Evolutionary conservation across 2,329 filamentous ascomycete genomes (phyloP), one percentile per base, ranked within the genome.

Genomic region (Phialemoniopsis sp.): DNA sequence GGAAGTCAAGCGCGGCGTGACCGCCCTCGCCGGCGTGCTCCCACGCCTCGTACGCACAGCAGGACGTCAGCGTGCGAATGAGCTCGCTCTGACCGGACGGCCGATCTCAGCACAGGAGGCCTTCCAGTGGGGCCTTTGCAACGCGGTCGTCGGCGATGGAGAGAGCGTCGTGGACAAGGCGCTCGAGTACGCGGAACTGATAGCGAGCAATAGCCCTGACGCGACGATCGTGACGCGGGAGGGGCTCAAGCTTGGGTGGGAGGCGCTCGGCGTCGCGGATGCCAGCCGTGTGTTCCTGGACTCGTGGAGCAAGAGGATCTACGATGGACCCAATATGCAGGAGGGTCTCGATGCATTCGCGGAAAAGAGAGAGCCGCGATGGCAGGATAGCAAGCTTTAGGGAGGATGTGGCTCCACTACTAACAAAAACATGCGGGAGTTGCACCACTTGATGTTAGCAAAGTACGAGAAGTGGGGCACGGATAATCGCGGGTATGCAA

Each of bases 211-310:
- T 59, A 87, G 82, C 51, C 87, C 87, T 2, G 87, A 93, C 59
- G 73, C 82, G 32, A 75, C 90, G 29, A 79, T 90, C 52, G 81
- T 88, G 10, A 82, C 70, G 40, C 71, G 85, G 14, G 78, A 80
- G 53, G 87, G 86, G 0, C 55, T 93, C 17, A 76, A 84, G n/a
- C 62, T 84, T 51, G 84, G 80, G 0, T 90, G 85, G 85, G 85
- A 88, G 51, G 74, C 42, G 18, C 49, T 45, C 6, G 47, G 43
- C 18, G 54, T 53, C 16, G 54, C 53, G 43, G 45, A 43, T 13
- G 48, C 53, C 13, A 49, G 50, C 32, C 21, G 21, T 10, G 21
- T 26, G 6, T 26, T 26, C 10, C 21, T 26, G 21, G 10, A 26
- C 10, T 26, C 21, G 6, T 10, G 21, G 21, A 26, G 21, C 21